A percentile compares a stretch with the other conserved stretches of the same genome.
Evolutionary conservation across 2,329 filamentous ascomycete species (phyloP).

Genomic region (Penicillium sumatraense): DNA sequence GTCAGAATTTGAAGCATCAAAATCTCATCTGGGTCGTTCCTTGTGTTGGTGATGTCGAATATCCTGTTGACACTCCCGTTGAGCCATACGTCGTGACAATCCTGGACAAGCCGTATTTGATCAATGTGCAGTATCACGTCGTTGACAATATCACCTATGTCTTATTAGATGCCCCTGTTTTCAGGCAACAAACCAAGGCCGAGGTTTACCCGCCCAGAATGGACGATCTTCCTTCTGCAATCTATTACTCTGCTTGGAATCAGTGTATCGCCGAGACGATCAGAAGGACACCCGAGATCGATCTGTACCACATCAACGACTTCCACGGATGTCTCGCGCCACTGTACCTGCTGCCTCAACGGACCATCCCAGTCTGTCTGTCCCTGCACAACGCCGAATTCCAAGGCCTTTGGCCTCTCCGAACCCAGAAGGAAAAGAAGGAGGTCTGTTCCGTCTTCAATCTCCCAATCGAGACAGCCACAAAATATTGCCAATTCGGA

Average conservation of each 20-base stretch:
- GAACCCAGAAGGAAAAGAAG: slow-evolving; percentile 62
- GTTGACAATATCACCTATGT: slow-evolving; percentile 71
- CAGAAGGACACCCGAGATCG: slow-evolving; percentile 62
- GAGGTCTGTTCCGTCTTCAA: slow-evolving; percentile 71
- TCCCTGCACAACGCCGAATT: slow-evolving; percentile 74
- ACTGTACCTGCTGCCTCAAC: slow-evolving; percentile 63
- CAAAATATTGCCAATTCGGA: slow-evolving; percentile 68
- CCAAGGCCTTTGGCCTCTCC: slow-evolving; percentile 71
- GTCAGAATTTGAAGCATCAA: slow-evolving; percentile 66
- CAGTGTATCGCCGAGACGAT: slow-evolving; percentile 69
- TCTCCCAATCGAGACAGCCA: slow-evolving; percentile 59
- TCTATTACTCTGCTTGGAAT: slow-evolving; percentile 73
- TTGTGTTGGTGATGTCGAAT: slow-evolving; percentile 68
- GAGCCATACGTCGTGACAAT: slow-evolving; percentile 67
- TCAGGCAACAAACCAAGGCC: slow-evolving; percentile 65
- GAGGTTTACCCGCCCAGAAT: slow-evolving; percentile 70
- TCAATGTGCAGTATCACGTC: slow-evolving; percentile 67
- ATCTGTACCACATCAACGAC: slow-evolving; percentile 69
- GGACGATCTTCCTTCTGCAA: slow-evolving; percentile 70
- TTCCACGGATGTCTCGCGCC: slow-evolving; percentile 68
- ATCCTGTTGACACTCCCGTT: slow-evolving; percentile 62
- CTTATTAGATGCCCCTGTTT: slow-evolving; percentile 68
- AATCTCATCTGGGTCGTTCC: slow-evolving; percentile 68
- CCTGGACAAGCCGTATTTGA: slow-evolving; percentile 63
- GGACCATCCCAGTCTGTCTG: slow-evolving; percentile 64